Conservation (phyloP, 768 basidiomycete species). For the Mycena amicta region DNA sequence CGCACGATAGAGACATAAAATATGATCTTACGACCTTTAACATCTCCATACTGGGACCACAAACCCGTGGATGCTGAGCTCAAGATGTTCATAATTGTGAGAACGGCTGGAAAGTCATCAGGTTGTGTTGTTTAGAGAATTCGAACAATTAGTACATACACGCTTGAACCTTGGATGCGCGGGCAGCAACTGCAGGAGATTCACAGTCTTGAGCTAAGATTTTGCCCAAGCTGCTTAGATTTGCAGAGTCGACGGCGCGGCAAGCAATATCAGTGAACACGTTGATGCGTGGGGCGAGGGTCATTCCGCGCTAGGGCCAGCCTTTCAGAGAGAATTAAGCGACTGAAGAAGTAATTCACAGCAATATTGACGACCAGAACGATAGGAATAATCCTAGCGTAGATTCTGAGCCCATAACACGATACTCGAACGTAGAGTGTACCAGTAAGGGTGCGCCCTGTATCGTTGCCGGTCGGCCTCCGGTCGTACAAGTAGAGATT, state of each 20-base stretch:
- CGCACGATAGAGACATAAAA: slow-evolving; percentile 60
- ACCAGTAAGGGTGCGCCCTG: slow-evolving; percentile 51
- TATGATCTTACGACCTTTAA: slow-evolving; percentile 74
- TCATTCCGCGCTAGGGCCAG: slow-evolving; percentile 68
- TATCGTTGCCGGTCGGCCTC: slow-evolving; percentile 18
- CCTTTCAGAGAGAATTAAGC: slow-evolving; percentile 7
- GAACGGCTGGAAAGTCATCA: slow-evolving; percentile 50
- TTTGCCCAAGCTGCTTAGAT: too few species aligned
- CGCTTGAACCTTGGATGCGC: slow-evolving; percentile 75
- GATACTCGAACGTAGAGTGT: slow-evolving; percentile 14
- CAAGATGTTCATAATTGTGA: slow-evolving; percentile 74
- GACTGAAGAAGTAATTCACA: slow-evolving; percentile 40
- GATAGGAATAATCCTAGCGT: slow-evolving; percentile 71
- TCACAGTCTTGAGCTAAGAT: slow-evolving; percentile 14
- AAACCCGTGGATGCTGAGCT: slow-evolving; percentile 83
- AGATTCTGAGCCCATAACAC: neutral
- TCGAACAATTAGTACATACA: slow-evolving; percentile 40
- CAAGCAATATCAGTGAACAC: slow-evolving; percentile 81
- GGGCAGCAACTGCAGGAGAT: slow-evolving; percentile 60
- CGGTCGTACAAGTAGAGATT: neutral
- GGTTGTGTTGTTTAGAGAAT: slow-evolving; percentile 1
- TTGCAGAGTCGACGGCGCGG: slow-evolving; percentile 41
- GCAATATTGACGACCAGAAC: slow-evolving; percentile 66
- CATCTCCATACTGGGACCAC: slow-evolving; percentile 84
- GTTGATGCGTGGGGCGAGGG: slow-evolving; percentile 76